Base-by-base conservation (phyloP, 2,329 filamentous ascomycete species). In the Teratosphaeria viscida region DNA sequence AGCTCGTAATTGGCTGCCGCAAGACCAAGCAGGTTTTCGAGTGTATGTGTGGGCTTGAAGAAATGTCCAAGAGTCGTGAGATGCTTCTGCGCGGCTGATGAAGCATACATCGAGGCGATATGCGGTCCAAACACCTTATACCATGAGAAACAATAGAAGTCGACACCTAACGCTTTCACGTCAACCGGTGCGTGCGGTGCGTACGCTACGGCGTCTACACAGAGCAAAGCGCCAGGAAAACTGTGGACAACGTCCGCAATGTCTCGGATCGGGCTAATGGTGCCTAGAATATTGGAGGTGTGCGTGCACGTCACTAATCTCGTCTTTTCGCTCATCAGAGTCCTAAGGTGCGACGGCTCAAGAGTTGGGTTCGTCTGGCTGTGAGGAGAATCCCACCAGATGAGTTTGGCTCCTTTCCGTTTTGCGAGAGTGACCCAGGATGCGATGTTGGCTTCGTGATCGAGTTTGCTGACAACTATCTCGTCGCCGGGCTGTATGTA, bases 61-160 rank as follows among this genome's bases (percentile, higher is more conserved):
- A 81, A 89, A 68, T 90, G 87, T 0, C 82, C 81, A 0, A 85
- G 71, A 0, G 83, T 82, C 4, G 74, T 74, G 58, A 90, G 76
- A 55, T 79, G 72, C 16, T 79, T 67, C 61, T 87, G 83, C 0
- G 83, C 84, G 0, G 72, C 67, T 4, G 76, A 76, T 27, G 82
- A 82, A 5, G 82, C 86, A 68, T 90, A 92, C 1, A 92, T 75
- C 63, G 86, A 81, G 0, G 87, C 80, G 1, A 91, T 78, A 65
- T 92, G 89, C 0, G 89, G 88, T 0, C 88, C 89, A 68, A 88
- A 92, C 1, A 91, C 83, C 71, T 92, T 92, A 74, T 92, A 92
- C 88, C 88, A 92, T 0, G 81, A 85, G 69, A 92, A 90, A n/a
- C 79, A 68, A 71, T 92, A 92, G 65, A 91, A 85, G 69, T 92